These are phyloP conservation scores for Lipomyces japonicus DNA, from an alignment of 805 yeast genomes.

Conservation along the genomic window DNA sequence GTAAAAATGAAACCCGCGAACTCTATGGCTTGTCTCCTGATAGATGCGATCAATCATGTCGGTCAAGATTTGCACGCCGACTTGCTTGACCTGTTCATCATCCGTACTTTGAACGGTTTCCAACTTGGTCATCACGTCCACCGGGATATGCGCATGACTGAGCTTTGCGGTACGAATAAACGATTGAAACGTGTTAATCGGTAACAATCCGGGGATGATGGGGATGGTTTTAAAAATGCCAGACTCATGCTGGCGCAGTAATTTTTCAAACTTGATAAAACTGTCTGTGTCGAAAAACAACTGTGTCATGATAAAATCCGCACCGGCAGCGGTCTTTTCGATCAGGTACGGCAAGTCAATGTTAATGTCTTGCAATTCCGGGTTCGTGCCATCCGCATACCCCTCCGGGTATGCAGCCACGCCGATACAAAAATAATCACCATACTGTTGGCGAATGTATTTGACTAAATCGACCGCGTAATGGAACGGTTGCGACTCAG, in stretches of 20 bases:
- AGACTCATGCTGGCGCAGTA: constrained; percentile 34
- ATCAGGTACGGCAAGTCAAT: constrained; percentile 74
- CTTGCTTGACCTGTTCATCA: constrained; percentile 71
- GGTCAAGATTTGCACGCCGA: constrained; percentile 73
- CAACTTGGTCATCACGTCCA: constrained; percentile 48
- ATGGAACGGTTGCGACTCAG: constrained; percentile 50
- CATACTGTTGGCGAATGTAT: constrained; percentile 67
- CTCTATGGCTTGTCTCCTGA: constrained; percentile 50
- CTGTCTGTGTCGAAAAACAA: constrained; percentile 82
- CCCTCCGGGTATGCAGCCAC: constrained; percentile 99
- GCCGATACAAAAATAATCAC: constrained; percentile 85
- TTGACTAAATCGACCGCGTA: constrained; percentile 83
- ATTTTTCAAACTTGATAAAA: constrained; percentile 61
- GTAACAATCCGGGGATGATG: constrained; percentile 86
- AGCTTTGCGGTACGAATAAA: constrained; percentile 85
- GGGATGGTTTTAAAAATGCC: constrained; percentile 47
- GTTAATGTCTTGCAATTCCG: constrained; percentile 51
- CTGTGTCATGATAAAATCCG: constrained; percentile 89
- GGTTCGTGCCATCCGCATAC: constrained; percentile 73
- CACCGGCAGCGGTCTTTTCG: constrained; percentile 90
- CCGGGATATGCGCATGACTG: constrained; percentile 81
- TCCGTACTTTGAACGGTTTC: constrained; percentile 60
- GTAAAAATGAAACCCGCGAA: constrained; percentile 88
- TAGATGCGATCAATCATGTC: constrained; percentile 60
- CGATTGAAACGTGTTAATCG: constrained; percentile 76